phyloP scores from a whole-genome alignment of 257 asterid genomes.

The Solanum neorickii region DNA sequence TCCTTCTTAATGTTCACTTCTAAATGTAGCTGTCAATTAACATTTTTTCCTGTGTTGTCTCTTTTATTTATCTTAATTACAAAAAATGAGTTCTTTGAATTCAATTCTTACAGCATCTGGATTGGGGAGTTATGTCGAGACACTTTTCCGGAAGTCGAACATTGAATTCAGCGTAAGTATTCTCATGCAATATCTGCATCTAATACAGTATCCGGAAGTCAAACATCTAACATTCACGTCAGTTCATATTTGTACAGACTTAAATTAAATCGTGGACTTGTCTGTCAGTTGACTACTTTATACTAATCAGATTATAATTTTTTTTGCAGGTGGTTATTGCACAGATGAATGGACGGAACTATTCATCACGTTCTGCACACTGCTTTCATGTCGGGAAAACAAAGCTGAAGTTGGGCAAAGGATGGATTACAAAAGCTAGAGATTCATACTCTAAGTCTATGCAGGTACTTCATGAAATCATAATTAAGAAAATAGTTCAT shows the following conservation, averaged over 20 bases:
- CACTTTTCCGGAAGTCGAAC: constrained; percentile 62
- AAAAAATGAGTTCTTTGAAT: not conserved
- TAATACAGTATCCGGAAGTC: not conserved
- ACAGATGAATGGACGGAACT: constrained; percentile 89
- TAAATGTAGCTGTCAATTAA: not conserved
- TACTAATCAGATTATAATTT: not conserved
- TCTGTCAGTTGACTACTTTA: not conserved
- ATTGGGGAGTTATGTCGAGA: constrained; percentile 59
- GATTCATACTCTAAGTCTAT: constrained; percentile 74
- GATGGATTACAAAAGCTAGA: constrained; percentile 99
- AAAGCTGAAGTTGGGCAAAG: constrained; percentile 80
- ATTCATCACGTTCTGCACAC: constrained; percentile 76
- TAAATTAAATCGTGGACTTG: not conserved
- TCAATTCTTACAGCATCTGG: constrained; percentile 20
- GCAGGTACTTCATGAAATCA: constrained; percentile 46
- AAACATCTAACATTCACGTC: not conserved
- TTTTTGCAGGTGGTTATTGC: constrained; percentile 70
- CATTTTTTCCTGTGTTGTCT: not conserved
- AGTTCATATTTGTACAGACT: not conserved
- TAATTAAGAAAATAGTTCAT: not conserved
- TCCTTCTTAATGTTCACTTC: not conserved
- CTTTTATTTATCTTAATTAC: not conserved
- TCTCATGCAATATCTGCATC: not conserved
- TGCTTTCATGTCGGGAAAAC: constrained; percentile 78
- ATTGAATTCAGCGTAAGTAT: constrained; percentile 71